Percentiles rank a stretch among this genome's conserved stretches.
phyloP scores from a whole-genome alignment of 805 yeast species.

The Wickerhamomyces ciferrii region DNA sequence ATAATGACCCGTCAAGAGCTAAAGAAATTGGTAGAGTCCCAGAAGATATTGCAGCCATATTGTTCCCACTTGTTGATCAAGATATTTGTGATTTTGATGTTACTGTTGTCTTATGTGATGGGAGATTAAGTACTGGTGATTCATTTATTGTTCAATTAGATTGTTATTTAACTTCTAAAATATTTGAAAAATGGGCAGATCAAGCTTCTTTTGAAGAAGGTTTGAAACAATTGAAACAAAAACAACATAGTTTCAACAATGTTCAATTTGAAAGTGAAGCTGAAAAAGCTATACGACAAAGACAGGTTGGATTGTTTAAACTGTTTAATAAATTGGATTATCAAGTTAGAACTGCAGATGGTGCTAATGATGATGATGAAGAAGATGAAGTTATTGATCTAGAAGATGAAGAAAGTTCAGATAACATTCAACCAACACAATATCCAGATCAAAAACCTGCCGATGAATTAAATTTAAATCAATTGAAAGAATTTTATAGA shows the following conservation, averaged over 20 bases:
- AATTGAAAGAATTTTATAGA: slow-evolving; percentile 68
- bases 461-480: slow-evolving; percentile 57
- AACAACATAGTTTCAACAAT: slow-evolving; percentile 7
- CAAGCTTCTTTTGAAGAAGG: slow-evolving; percentile 17
- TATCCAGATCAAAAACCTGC: slow-evolving; percentile 10
- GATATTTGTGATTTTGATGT: slow-evolving; percentile 50
- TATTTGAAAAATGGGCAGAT: slow-evolving; percentile 17
- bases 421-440: slow-evolving; percentile 7
- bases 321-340: slow-evolving; percentile 49
- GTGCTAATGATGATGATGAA: slow-evolving; percentile 3
- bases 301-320: slow-evolving; percentile 50
- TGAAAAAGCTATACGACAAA: slow-evolving; percentile 44
- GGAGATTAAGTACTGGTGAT: slow-evolving; percentile 67
- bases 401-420: slow-evolving; percentile 29
- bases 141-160: slow-evolving; percentile 66
- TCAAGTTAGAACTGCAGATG: slow-evolving; percentile 14
- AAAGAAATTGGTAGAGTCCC: slow-evolving; percentile 76
- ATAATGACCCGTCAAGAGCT: slow-evolving; percentile 17
- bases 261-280: slow-evolving; percentile 41
- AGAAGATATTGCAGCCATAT: slow-evolving; percentile 58
- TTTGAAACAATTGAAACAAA: slow-evolving; percentile 9
- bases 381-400: slow-evolving; percentile 26
- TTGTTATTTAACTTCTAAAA: slow-evolving; percentile 44
- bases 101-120: slow-evolving; percentile 53
- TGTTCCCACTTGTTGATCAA: slow-evolving; percentile 60